Evolutionary conservation across 2,329 filamentous ascomycete species (phyloP), one percentile per base, ranked within the genome.

Genomic region (Trichoderma oligosporum): DNA sequence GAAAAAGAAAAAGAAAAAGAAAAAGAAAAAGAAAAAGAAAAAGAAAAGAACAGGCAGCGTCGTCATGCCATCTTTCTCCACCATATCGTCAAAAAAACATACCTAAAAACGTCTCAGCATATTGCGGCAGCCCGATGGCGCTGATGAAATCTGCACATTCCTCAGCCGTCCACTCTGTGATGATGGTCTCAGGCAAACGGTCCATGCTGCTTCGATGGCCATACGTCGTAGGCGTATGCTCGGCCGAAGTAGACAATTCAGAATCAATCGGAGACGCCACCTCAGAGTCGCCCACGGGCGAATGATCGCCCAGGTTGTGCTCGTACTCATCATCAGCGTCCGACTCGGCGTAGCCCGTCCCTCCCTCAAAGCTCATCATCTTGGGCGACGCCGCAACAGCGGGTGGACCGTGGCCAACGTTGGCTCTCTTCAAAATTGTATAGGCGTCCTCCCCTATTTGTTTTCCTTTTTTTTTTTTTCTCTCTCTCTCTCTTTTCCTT

Each of bases 71-170:
- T 35, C 20, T 11, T 20, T 5, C 8, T 20, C 29, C 2, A 96
- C 91, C 89, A 41, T 24, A 12, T 12, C 8, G 45, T 48, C 18
- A 8, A 24, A 12, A 38, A 38, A 52, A 80, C 86, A 67, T 77
- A 96, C 91, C 90, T 73, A 94, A 78, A 70, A 96, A 95, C 20
- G 80, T 80, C 67, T 91, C 86, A 58, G 88, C 85, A 74, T 96
- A 96, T 71, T 96, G 89, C 63, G 84, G 80, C 66, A 96, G 75
- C 31, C 90, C 90, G 66, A 96, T 82, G 60, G 84, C 85, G 56
- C 84, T 82, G 64, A 97, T 83, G 69, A 95, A 97, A 67, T 96
- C 91, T 63, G 91, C 91, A 73, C 89, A 92, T 74, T 97, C 91
- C 59, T 95, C 90, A 14, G 85, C 86, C 2, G 86, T 86, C 89